phyloP scores from a whole-genome alignment of 352 stramenopile species.

The Phytophthora capsici region DNA sequence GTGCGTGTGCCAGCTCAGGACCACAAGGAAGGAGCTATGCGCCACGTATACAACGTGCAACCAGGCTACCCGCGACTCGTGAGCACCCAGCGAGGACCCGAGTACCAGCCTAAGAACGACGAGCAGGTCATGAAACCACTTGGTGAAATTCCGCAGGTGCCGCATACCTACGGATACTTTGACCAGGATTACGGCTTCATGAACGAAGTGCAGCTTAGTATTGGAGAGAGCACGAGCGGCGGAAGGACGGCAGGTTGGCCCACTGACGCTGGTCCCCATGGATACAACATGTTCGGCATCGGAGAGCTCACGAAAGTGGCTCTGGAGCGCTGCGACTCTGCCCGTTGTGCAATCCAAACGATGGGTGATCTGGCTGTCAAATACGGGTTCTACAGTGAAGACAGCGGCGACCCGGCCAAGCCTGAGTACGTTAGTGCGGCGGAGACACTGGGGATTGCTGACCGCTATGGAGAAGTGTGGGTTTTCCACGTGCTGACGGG shows the following conservation, averaged over 20 bases:
- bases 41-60: conserved; percentile 73
- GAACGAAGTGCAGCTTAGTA: conserved; percentile 95
- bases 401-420: conserved; percentile 65
- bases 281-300: conserved; percentile 92
- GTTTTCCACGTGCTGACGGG: conserved; percentile 96
- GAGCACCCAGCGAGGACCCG: conserved; percentile 62
- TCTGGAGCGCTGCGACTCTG: conserved; percentile 90
- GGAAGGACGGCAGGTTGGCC: conserved; percentile 81
- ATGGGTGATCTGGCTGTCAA: conserved; percentile 95
- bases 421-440: conserved; percentile 73
- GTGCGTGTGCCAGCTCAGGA: conserved; percentile 91
- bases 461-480: conserved; percentile 92
- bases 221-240: conserved; percentile 94
- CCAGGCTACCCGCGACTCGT: conserved; percentile 81
- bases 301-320: conserved; percentile 91
- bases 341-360: conserved; percentile 82
- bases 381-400: conserved; percentile 95
- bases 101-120: conserved; percentile 63
- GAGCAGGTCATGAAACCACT: conserved; percentile 65
- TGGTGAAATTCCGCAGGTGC: conserved; percentile 89
- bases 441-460: conserved; percentile 89
- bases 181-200: conserved; percentile 96
- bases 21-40: conserved; percentile 45
- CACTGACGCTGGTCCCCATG: conserved; percentile 56
- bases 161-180: conserved; percentile 93